Conservation (phyloP, 352 stramenopile genomes). For the Plasmopara muralis region DNA sequence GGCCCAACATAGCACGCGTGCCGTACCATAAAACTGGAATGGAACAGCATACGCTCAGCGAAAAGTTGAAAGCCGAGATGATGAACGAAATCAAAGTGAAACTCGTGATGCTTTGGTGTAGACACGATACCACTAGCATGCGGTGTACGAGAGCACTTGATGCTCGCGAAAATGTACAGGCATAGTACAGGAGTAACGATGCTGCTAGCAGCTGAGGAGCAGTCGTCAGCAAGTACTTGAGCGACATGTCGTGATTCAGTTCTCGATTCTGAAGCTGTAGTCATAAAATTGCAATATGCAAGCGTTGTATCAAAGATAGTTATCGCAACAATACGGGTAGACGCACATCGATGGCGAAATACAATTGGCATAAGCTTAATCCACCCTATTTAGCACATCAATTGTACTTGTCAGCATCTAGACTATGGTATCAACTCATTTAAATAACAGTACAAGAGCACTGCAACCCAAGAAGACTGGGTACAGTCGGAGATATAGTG, state of each 20-base stretch:
- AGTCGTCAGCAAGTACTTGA: conserved; percentile 49
- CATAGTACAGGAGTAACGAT: conserved; percentile 55
- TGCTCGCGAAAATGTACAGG: conserved; percentile 39
- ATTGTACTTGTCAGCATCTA: conserved; percentile 1
- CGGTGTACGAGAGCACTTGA: conserved; percentile 42
- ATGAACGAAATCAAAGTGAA: conserved; percentile 37
- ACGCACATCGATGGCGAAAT: conserved; percentile 40
- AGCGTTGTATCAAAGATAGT: neutral
- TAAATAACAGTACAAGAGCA: conserved; percentile 15
- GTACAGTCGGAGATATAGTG: conserved; percentile 27
- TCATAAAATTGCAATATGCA: neutral
- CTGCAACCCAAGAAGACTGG: conserved; percentile 22
- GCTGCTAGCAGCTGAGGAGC: conserved; percentile 38
- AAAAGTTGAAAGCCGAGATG: conserved; percentile 39
- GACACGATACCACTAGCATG: conserved; percentile 46
- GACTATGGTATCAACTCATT: neutral
- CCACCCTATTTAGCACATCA: conserved; percentile 18
- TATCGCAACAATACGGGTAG: neutral
- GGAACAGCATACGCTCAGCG: conserved; percentile 47
- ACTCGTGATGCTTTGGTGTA: conserved; percentile 37
- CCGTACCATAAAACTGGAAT: conserved; percentile 43
- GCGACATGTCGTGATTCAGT: conserved; percentile 33
- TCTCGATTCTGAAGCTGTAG: conserved; percentile 33
- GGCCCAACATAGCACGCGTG: neutral
- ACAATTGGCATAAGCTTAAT: conserved; percentile 49